These are phyloP conservation scores for Trichocomaceae sp. DNA, from an alignment of 2,329 filamentous ascomycete genomes.

Conservation along the genomic window DNA sequence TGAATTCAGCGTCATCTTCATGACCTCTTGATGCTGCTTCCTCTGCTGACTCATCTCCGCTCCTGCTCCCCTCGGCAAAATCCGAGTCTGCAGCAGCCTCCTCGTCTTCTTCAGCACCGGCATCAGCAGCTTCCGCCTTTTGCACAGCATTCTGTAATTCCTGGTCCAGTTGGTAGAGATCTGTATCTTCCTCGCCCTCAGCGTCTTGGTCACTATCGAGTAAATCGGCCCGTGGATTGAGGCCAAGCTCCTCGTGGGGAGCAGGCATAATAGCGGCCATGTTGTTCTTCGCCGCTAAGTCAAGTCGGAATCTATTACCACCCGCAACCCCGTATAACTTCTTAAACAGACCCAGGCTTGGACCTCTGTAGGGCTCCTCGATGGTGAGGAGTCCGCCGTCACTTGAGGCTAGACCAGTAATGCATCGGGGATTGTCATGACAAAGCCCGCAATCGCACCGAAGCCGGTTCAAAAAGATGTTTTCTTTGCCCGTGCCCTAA, in stretches of 20 bases:
- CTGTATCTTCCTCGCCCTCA: slow-evolving; percentile 40
- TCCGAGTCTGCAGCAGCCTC: slow-evolving; percentile 31
- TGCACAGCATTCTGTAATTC: slow-evolving; percentile 35
- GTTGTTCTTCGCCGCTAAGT: slow-evolving; percentile 31
- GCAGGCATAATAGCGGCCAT: slow-evolving; percentile 39
- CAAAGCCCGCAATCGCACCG: slow-evolving; percentile 3
- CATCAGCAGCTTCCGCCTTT: slow-evolving; percentile 29
- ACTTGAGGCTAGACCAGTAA: slow-evolving; percentile 21
- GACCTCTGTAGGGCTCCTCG: slow-evolving; percentile 16
- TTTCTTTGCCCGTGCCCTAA: not conserved
- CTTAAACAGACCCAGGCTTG: slow-evolving; percentile 12
- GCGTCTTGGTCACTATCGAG: slow-evolving; percentile 39
- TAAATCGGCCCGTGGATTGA: slow-evolving; percentile 27
- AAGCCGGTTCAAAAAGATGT: not conserved
- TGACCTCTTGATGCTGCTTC: slow-evolving; percentile 38
- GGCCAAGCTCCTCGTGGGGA: slow-evolving; percentile 30
- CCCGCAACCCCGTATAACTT: slow-evolving; percentile 10
- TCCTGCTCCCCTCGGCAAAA: slow-evolving; percentile 22
- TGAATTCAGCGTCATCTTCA: slow-evolving; percentile 21
- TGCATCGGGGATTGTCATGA: slow-evolving; percentile 20
- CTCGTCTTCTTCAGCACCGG: slow-evolving; percentile 21
- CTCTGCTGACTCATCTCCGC: slow-evolving; percentile 18
- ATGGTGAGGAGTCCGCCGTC: slow-evolving; percentile 20
- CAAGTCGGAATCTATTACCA: slow-evolving; percentile 17
- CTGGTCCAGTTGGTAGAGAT: slow-evolving; percentile 36